Percentiles rank a stretch among this genome's conserved stretches.
Conservation (phyloP, 495 filamentous ascomycete genomes). For the Zalerion maritima region DNA sequence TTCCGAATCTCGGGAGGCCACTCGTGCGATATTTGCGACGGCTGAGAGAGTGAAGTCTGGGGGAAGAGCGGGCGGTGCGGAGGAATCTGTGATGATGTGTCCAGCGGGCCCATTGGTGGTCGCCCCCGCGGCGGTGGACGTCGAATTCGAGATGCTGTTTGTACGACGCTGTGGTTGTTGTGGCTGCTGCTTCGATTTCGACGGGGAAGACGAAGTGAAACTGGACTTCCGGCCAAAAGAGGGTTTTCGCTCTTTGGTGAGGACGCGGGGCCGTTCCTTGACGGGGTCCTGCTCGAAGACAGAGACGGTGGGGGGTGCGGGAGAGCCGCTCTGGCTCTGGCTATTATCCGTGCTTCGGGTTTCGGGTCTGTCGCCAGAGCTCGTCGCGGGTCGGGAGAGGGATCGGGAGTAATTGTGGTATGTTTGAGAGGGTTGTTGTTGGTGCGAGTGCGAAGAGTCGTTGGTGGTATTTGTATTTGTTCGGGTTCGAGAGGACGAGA, state of each 20-base stretch:
- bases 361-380: constrained; percentile 18
- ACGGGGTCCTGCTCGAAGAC: neutral
- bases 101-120: constrained; percentile 13
- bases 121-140: constrained; percentile 18
- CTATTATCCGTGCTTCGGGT: constrained; percentile 7
- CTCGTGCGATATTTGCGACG: constrained; percentile 22
- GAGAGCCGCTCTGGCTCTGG: neutral
- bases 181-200: constrained; percentile 24
- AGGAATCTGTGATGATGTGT: constrained; percentile 18
- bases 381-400: constrained; percentile 25
- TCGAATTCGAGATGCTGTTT: too few species aligned
- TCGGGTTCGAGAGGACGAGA: too few species aligned
- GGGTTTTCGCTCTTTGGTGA: constrained; percentile 30
- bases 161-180: too few species aligned
- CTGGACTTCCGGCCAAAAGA: constrained; percentile 30
- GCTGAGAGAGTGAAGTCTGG: constrained; percentile 25
- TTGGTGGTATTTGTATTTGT: too few species aligned
- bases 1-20: constrained; percentile 8
- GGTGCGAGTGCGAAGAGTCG: constrained; percentile 5
- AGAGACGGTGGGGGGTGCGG: constrained; percentile 4
- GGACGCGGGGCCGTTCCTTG: constrained; percentile 12
- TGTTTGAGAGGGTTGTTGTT: constrained; percentile 9
- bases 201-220: constrained; percentile 23
- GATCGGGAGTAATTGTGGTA: constrained; percentile 9
- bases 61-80: constrained; percentile 24